Conservation (phyloP, 306 rosid species). For the Pterocarpus macrocarpus region DNA sequence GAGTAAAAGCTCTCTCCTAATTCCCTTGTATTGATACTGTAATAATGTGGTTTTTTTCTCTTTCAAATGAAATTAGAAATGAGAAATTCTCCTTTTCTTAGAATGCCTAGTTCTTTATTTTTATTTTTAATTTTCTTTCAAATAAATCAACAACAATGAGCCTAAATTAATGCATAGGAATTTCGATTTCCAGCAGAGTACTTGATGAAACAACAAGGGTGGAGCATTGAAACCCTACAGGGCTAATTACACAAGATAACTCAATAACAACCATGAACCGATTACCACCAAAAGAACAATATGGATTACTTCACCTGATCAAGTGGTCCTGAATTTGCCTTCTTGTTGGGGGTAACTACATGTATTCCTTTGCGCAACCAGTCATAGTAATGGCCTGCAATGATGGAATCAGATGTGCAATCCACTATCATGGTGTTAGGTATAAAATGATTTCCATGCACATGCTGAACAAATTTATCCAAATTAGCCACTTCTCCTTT, state of each 20-base stretch:
- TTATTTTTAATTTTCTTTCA: neutral
- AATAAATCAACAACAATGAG: neutral
- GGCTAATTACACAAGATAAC: conserved; percentile 1
- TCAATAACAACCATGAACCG: conserved; percentile 28
- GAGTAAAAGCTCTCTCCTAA: conserved; percentile 23
- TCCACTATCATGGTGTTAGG: conserved; percentile 94
- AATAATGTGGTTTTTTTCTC: neutral
- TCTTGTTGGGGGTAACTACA: conserved; percentile 94
- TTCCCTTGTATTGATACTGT: conserved; percentile 24
- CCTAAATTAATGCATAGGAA: conserved; percentile 15
- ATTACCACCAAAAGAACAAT: conserved; percentile 25
- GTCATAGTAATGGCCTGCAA: conserved; percentile 85
- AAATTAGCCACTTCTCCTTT: conserved; percentile 77
- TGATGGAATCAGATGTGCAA: conserved; percentile 89
- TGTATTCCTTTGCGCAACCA: conserved; percentile 97
- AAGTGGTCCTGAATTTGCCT: conserved; percentile 97
- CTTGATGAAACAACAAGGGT: conserved; percentile 17
- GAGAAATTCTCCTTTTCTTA: conserved; percentile 7
- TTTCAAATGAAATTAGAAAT: conserved; percentile 6
- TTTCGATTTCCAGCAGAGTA: conserved; percentile 33
- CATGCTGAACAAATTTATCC: conserved; percentile 80
- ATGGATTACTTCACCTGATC: conserved; percentile 73
- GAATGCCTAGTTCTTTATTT: neutral
- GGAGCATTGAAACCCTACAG: neutral
- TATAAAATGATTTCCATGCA: conserved; percentile 94